Percentiles rank a stretch among this genome's conserved stretches.
phyloP scores from a whole-genome alignment of 73 alveolate species.

The Paramecium octaurelia region DNA sequence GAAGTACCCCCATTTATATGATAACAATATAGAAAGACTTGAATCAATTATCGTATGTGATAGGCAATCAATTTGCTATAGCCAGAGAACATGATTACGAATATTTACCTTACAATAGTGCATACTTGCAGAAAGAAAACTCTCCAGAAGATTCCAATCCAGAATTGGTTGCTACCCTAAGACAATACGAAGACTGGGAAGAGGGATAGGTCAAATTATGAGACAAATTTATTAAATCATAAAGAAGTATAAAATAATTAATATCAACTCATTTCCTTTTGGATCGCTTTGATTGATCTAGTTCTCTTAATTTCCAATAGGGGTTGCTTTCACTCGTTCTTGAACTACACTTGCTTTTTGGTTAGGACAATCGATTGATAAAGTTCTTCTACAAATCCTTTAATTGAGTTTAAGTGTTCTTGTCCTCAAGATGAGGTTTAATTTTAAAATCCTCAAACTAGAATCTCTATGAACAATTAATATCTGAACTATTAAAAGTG shows the following conservation, averaged over 20 bases:
- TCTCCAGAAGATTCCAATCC: conserved; percentile 58
- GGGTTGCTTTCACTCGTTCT: neutral
- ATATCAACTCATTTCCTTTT: neutral
- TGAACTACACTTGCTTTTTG: neutral
- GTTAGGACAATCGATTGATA: neutral
- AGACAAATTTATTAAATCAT: neutral
- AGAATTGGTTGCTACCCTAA: neutral
- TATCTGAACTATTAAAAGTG: neutral
- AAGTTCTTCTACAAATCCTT: neutral
- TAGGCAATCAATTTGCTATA: neutral
- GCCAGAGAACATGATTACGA: conserved; percentile 53
- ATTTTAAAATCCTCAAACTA: neutral
- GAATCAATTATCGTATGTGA: neutral
- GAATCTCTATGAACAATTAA: neutral
- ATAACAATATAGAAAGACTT: neutral
- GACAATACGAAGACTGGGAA: neutral
- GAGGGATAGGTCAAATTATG: neutral
- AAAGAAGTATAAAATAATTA: neutral
- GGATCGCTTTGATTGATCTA: neutral
- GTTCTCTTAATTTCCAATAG: neutral
- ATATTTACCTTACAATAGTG: conserved; percentile 59
- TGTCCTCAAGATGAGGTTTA: neutral
- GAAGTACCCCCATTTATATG: neutral
- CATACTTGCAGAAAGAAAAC: conserved; percentile 54
- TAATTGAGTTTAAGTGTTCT: neutral